Evolutionary conservation across 345 rosid genomes (phyloP).

Genomic region (Odontarrhena argentea): DNA sequence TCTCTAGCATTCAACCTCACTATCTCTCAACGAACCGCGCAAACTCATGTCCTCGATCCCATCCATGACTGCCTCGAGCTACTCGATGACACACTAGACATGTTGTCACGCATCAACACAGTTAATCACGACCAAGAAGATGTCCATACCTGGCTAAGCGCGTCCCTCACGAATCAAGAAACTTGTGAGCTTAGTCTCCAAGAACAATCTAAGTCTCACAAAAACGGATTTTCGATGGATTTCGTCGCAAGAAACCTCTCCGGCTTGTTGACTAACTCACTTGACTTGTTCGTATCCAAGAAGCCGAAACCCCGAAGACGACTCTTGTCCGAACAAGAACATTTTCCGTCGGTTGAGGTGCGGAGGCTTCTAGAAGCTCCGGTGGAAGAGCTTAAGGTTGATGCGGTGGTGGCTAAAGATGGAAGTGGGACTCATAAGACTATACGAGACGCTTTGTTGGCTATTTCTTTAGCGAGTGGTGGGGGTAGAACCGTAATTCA

Average conservation of each 20-base stretch:
- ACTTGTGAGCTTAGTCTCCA: constrained; percentile 54
- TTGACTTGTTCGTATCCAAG: constrained; percentile 39
- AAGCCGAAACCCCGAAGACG: constrained; percentile 18
- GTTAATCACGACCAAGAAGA: constrained; percentile 32
- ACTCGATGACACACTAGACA: constrained; percentile 53
- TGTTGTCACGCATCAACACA: constrained; percentile 41
- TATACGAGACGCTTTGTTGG: constrained; percentile 48
- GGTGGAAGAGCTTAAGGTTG: constrained; percentile 43
- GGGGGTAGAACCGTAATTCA: constrained; percentile 52
- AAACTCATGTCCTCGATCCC: constrained; percentile 21
- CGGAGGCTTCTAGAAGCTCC: constrained; percentile 54
- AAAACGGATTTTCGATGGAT: constrained; percentile 21
- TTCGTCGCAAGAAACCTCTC: constrained; percentile 45
- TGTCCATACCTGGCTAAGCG: constrained; percentile 61
- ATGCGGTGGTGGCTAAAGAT: constrained; percentile 57
- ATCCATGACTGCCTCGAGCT: constrained; percentile 54
- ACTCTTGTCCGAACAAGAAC: constrained; percentile 12
- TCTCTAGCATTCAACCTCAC: constrained; percentile 40
- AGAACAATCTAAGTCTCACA: constrained; percentile 20
- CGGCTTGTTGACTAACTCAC: constrained; percentile 38
- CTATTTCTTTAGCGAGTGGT: constrained; percentile 34
- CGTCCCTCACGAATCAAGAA: constrained; percentile 58
- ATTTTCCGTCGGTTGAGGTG: constrained; percentile 33
- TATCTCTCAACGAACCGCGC: constrained; percentile 26
- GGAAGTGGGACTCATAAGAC: constrained; percentile 60